phyloP scores from a whole-genome alignment of 768 basidiomycete genomes.

The Lentinula lateritia region DNA sequence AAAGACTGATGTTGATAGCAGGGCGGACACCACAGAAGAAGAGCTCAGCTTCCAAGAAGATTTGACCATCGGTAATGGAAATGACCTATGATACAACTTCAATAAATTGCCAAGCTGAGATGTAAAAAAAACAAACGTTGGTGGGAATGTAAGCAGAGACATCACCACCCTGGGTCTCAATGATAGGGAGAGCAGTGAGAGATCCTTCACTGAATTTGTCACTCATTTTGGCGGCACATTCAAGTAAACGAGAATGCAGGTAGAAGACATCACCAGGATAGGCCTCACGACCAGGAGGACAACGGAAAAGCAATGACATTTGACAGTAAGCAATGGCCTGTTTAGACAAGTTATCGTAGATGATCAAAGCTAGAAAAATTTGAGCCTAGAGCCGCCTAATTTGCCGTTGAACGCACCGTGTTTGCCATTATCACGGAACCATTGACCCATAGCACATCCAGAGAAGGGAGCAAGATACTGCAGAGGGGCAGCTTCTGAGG shows the following conservation, averaged over 20 bases:
- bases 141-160: conserved; percentile 99
- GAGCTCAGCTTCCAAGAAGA: conserved; percentile 99
- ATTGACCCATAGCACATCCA: conserved; percentile 99
- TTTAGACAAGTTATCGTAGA: conserved; percentile 99
- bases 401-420: conserved; percentile 55
- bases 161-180: conserved; percentile 99
- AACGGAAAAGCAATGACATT: conserved; percentile 99
- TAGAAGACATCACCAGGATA: conserved; percentile 99
- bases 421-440: conserved; percentile 99
- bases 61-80: conserved; percentile 99
- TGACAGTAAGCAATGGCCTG: conserved; percentile 99
- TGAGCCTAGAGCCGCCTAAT: conserved; percentile 6
- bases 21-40: conserved; percentile 99
- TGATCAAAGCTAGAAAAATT: conserved; percentile 65
- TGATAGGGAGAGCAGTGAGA: conserved; percentile 97
- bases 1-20: conserved; percentile 99
- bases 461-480: conserved; percentile 99
- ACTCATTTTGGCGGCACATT: conserved; percentile 99
- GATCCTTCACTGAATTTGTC: conserved; percentile 98
- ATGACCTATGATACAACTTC: conserved; percentile 63
- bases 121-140: conserved; percentile 47
- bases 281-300: conserved; percentile 99
- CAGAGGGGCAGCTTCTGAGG: conserved; percentile 97
- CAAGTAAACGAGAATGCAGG: conserved; percentile 98
- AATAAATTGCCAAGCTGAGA: neutral